Conservation (phyloP, 768 basidiomycete species). For the Brasilioporus rufonigricans region DNA sequence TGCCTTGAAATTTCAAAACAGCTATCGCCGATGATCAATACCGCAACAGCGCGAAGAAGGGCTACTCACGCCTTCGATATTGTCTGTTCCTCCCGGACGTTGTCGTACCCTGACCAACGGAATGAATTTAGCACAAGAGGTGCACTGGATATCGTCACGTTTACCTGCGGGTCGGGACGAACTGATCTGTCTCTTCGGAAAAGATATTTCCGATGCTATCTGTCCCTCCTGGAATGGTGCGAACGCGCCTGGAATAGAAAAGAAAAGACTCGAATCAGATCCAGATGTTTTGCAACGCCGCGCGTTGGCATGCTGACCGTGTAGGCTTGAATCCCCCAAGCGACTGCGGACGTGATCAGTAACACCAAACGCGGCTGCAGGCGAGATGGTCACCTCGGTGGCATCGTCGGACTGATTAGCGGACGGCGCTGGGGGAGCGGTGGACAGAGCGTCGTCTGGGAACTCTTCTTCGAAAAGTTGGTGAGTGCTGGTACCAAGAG, state of each 20-base stretch:
- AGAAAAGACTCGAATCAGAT: constrained; percentile 1
- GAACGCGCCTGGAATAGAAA: constrained; percentile 36
- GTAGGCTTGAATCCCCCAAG: constrained; percentile 39
- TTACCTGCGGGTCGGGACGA: constrained; percentile 70
- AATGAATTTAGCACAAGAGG: neutral
- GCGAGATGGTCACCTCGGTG: neutral
- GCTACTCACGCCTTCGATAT: constrained; percentile 42
- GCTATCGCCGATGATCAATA: constrained; percentile 18
- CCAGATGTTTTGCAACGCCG: neutral
- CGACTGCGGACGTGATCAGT: constrained; percentile 1
- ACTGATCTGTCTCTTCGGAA: constrained; percentile 43
- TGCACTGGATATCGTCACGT: constrained; percentile 1
- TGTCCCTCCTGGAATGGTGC: constrained; percentile 31
- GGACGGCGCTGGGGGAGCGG: constrained; percentile 45
- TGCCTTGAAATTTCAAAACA: constrained; percentile 19
- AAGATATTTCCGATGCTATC: constrained; percentile 40
- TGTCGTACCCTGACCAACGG: constrained; percentile 52
- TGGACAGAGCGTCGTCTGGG: constrained; percentile 57
- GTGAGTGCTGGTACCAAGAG: neutral
- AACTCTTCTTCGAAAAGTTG: constrained; percentile 34
- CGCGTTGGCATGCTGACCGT: constrained; percentile 37
- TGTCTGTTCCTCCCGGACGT: constrained; percentile 65
- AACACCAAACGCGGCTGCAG: neutral
- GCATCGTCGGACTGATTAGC: neutral
- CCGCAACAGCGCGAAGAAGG: neutral